A percentile compares a stretch with the other conserved stretches of the same genome.
These are phyloP conservation scores for Aureobasidium leucospermi DNA, from an alignment of 2,329 filamentous ascomycete species.

Conservation along the genomic window DNA sequence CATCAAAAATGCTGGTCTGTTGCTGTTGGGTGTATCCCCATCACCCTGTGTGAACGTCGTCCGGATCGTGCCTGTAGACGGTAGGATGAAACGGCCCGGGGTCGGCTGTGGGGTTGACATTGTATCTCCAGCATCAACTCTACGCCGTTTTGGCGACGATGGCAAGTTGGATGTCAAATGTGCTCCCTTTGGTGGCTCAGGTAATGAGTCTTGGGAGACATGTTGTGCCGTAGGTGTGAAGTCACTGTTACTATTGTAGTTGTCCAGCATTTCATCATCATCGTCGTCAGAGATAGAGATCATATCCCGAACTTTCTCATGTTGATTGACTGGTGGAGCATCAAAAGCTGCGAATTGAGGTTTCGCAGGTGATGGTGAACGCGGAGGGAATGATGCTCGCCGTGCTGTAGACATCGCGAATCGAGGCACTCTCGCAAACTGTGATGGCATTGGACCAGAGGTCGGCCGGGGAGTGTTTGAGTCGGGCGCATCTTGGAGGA, in stretches of 20 bases:
- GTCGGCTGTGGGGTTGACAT: conserved; percentile 13
- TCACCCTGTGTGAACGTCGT: neutral
- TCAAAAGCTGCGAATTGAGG: neutral
- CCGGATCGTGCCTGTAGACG: neutral
- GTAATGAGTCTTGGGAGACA: neutral
- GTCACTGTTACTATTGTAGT: conserved; percentile 14
- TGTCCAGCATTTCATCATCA: conserved; percentile 26
- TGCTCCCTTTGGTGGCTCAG: neutral
- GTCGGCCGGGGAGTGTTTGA: neutral
- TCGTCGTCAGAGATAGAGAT: conserved; percentile 5
- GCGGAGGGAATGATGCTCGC: neutral
- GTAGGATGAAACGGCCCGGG: conserved; percentile 10
- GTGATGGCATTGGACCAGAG: conserved; percentile 1
- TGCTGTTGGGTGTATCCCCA: conserved; percentile 17
- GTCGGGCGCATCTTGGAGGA: neutral
- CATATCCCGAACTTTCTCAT: conserved; percentile 24
- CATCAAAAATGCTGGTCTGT: conserved; percentile 34
- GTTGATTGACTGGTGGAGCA: conserved; percentile 1
- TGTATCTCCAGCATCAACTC: conserved; percentile 16
- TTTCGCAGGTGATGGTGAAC: conserved; percentile 3
- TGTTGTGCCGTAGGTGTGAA: conserved; percentile 17
- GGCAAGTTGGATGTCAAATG: conserved; percentile 16
- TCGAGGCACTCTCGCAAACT: conserved; percentile 6
- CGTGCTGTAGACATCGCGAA: neutral
- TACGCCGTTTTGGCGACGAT: conserved; percentile 25